A percentile compares a stretch with the other conserved stretches of the same genome.
Evolutionary conservation across 73 alveolate genomes (phyloP).

Genomic region (Paramecium tetraurelia): DNA sequence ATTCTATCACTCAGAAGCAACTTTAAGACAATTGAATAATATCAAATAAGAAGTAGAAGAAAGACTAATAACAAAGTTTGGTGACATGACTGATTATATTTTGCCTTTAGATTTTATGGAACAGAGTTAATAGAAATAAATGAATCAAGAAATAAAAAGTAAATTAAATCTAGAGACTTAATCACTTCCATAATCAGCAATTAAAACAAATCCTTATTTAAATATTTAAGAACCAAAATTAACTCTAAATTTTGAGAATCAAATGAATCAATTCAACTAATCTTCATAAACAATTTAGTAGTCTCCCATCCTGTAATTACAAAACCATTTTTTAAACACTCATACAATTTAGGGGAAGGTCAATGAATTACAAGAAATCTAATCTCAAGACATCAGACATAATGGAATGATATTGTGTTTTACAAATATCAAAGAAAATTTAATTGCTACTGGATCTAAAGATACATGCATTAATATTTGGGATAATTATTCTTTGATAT

Average conservation of each 20-base stretch:
- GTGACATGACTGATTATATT: background rate
- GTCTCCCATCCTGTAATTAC: background rate
- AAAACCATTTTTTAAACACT: background rate
- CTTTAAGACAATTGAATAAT: background rate
- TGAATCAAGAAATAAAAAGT: background rate
- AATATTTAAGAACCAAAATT: background rate
- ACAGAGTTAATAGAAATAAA: background rate
- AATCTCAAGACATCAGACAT: background rate
- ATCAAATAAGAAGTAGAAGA: conserved; percentile 14
- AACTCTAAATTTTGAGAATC: background rate
- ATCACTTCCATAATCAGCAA: background rate
- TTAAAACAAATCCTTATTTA: background rate
- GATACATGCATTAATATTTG: background rate
- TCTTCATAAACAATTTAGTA: background rate
- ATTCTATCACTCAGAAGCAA: conserved; percentile 4
- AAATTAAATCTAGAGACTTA: background rate
- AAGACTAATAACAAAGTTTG: conserved; percentile 1
- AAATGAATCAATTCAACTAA: background rate
- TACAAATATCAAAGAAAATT: background rate
- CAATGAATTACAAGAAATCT: background rate
- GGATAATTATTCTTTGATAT: background rate
- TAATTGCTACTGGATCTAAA: conserved; percentile 12
- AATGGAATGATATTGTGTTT: background rate
- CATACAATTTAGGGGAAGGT: background rate
- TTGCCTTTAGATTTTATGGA: conserved; percentile 21